Evolutionary conservation across 1,284 basidiomycete genomes (phyloP), one percentile per base, ranked within the genome.

Genomic region (Cerrena zonata): DNA sequence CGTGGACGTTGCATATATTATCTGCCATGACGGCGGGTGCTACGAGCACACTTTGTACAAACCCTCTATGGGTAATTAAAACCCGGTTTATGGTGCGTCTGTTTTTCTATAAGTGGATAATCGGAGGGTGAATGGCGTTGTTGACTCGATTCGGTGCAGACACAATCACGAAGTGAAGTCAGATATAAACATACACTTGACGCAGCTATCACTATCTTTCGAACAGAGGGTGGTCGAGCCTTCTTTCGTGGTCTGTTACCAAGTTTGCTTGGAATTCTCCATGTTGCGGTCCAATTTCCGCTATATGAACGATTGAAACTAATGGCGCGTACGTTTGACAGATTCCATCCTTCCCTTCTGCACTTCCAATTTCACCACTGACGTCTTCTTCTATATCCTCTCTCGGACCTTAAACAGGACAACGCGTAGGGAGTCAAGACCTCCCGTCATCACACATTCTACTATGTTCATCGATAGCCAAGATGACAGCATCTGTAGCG

Each of bases 51-150:
- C 81, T 91, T 45, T 84, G 86, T 61, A 96, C 94, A 23, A 96
- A 92, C 69, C 94, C 94, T 0, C 67, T 97, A 5, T 97, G 94
- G 94, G 91, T 97, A 39, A 93, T 97, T 67, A 96, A 96, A 74
- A 96, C 94, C 19, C 82, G 94, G 22, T 96, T 96, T 70, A 95
- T 96, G 94, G 93, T 94, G 64, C 62, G 80, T 74, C 40, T 15
- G 15, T 25, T 34, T 4, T 13, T n/a, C n/a, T 4, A 18, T 22
- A 27, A 23, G 7, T 13, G 22, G 7, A 19, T 4, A 15, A 4
- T 39, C 13, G n/a, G 37, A 36, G n/a, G n/a, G 5, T 39, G n/a
- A 36, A 18, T 47, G 27, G n/a, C 19, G 12, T 18, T 41, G 15
- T 18, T 22, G 53, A 7, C 41, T 48, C 39, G 4, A 40, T n/a